A percentile compares a stretch with the other conserved stretches of the same genome.
Evolutionary conservation across 805 yeast genomes (phyloP).

Genomic region (Cyberlindnera mrakii): DNA sequence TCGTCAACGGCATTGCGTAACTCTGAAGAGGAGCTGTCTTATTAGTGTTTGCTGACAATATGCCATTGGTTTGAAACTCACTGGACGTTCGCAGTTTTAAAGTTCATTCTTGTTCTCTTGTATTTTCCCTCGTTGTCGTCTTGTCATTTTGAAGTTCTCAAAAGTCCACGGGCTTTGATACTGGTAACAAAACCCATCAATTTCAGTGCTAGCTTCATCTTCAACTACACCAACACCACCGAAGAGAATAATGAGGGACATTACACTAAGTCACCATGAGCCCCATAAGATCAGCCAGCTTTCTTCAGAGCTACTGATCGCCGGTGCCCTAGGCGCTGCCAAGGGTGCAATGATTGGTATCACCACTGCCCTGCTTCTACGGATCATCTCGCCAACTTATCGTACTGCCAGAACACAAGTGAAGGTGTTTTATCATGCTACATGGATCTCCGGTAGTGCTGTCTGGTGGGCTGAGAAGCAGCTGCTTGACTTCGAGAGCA

Average conservation of each 20-base stretch:
- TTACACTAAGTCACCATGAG: constrained; percentile 33
- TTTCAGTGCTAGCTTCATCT: too few species aligned
- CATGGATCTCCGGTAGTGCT: constrained; percentile 36
- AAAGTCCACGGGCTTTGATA: neutral
- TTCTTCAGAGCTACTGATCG: constrained; percentile 30
- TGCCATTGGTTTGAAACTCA: neutral
- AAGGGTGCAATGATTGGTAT: constrained; percentile 36
- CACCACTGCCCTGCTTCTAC: constrained; percentile 27
- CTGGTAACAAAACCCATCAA: neutral
- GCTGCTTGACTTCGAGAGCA: constrained; percentile 29
- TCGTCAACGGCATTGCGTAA: constrained; percentile 11
- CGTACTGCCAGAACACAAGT: constrained; percentile 34
- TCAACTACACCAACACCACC: neutral
- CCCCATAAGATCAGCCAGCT: constrained; percentile 30
- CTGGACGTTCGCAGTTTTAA: constrained; percentile 3
- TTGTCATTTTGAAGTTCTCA: neutral
- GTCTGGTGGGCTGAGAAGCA: constrained; percentile 38
- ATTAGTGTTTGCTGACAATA: neutral
- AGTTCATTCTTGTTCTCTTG: neutral
- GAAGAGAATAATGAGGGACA: constrained; percentile 13
- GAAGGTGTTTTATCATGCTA: constrained; percentile 34
- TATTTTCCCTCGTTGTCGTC: neutral
- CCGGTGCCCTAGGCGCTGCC: constrained; percentile 35
- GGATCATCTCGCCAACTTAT: constrained; percentile 30
- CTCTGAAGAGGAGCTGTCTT: constrained; percentile 6